Conservation (phyloP, 2,329 filamentous ascomycete genomes). For the Trichoderma sp. region DNA sequence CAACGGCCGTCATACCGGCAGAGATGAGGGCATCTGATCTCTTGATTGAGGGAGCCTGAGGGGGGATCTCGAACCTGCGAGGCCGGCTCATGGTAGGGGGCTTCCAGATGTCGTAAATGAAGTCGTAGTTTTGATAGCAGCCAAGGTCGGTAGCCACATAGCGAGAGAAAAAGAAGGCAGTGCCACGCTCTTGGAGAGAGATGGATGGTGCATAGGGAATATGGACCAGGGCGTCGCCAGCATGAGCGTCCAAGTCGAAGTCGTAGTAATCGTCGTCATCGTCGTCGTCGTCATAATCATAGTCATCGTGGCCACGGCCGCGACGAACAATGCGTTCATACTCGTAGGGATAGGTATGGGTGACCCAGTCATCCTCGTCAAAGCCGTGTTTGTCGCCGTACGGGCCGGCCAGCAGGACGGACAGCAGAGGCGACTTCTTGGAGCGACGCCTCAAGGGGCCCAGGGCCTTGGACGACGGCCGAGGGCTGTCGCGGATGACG, state of each 20-base stretch:
- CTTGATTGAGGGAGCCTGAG: slow-evolving; percentile 38
- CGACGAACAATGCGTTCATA: slow-evolving; percentile 7
- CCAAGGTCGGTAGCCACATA: slow-evolving; percentile 54
- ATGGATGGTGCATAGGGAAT: slow-evolving; percentile 31
- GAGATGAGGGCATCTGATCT: slow-evolving; percentile 44
- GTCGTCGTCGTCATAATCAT: not conserved
- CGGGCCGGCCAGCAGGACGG: slow-evolving; percentile 10
- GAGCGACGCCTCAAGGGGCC: not conserved
- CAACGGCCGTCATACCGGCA: slow-evolving; percentile 59
- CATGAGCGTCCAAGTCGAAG: slow-evolving; percentile 4
- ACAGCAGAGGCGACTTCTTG: slow-evolving; percentile 2
- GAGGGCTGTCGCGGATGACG: slow-evolving; percentile 10
- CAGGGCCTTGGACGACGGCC: not conserved
- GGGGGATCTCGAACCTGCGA: slow-evolving; percentile 28
- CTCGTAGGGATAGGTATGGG: slow-evolving; percentile 11
- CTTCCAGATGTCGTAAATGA: slow-evolving; percentile 58
- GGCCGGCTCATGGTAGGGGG: slow-evolving; percentile 43
- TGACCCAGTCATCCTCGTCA: slow-evolving; percentile 13
- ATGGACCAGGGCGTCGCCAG: slow-evolving; percentile 20
- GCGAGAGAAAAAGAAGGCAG: slow-evolving; percentile 56
- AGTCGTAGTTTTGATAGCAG: slow-evolving; percentile 56
- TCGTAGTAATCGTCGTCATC: not conserved
- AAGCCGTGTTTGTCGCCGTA: not conserved
- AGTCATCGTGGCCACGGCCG: not conserved
- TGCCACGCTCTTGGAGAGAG: slow-evolving; percentile 49